Evolutionary conservation across 1,284 basidiomycete species (phyloP).

Genomic region (Amylostereum areolatum): DNA sequence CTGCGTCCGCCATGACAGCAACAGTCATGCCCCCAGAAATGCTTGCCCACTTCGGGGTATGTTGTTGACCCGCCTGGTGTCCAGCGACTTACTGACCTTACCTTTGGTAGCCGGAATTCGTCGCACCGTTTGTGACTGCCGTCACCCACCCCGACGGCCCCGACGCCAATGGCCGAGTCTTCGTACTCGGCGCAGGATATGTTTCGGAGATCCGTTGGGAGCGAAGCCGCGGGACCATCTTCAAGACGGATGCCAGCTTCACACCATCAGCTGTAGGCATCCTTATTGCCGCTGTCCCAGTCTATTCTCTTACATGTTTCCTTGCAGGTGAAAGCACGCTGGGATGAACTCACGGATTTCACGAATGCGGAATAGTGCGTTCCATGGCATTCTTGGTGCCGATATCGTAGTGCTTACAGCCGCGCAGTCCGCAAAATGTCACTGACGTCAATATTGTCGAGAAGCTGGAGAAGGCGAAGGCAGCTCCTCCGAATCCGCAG

Average conservation of each 20-base stretch:
- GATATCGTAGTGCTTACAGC: conserved; percentile 5
- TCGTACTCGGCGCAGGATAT: conserved; percentile 94
- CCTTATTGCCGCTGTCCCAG: background rate
- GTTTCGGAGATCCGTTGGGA: conserved; percentile 94
- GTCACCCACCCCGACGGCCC: conserved; percentile 75
- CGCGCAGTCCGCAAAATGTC: conserved; percentile 56
- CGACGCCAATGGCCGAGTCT: conserved; percentile 82
- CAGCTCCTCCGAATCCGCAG: conserved; percentile 70
- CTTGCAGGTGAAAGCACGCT: conserved; percentile 68
- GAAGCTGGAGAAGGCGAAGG: conserved; percentile 66
- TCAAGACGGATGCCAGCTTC: conserved; percentile 88
- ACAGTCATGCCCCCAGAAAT: conserved; percentile 98
- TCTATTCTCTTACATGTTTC: background rate
- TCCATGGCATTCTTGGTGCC: background rate
- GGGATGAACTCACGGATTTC: conserved; percentile 83
- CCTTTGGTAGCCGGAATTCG: conserved; percentile 70
- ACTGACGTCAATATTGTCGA: conserved; percentile 66
- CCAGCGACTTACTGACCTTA: background rate
- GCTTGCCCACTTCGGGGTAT: conserved; percentile 81
- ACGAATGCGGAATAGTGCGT: conserved; percentile 68
- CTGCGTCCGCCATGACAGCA: conserved; percentile 91
- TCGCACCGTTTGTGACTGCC: conserved; percentile 88
- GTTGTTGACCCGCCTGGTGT: conserved; percentile 11
- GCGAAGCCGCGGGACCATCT: conserved; percentile 80
- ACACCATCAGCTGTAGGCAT: conserved; percentile 85